A percentile compares a stretch with the other conserved stretches of the same genome.
phyloP scores from a whole-genome alignment of 1,284 basidiomycete species.

The Marasmius sp. region DNA sequence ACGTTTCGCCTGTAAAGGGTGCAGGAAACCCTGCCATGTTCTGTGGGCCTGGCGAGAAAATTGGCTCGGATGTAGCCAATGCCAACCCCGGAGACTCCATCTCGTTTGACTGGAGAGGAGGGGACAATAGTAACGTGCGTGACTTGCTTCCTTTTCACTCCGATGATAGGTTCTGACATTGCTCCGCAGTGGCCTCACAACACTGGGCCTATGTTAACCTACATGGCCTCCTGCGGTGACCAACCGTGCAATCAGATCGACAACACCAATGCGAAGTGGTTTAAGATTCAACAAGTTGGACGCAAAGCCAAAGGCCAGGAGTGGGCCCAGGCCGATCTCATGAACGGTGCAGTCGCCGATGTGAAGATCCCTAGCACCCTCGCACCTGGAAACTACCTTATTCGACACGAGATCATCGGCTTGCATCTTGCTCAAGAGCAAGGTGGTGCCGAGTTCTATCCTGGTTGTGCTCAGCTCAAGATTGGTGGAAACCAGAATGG shows the following conservation, averaged over 20 bases:
- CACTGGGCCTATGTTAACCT: conserved; percentile 70
- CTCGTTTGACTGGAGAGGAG: conserved; percentile 59
- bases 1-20: conserved; percentile 62
- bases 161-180: neutral
- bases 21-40: conserved; percentile 56
- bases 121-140: conserved; percentile 47
- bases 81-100: conserved; percentile 66
- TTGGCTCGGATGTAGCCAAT: conserved; percentile 50
- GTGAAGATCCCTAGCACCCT: conserved; percentile 56
- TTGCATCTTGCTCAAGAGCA: conserved; percentile 53
- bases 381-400: conserved; percentile 62
- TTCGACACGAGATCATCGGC: conserved; percentile 73
- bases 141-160: conserved; percentile 2
- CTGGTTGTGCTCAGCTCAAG: conserved; percentile 62
- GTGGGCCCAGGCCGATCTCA: conserved; percentile 38
- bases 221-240: conserved; percentile 63
- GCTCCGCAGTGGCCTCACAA: conserved; percentile 66
- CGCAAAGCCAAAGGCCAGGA: conserved; percentile 37
- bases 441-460: conserved; percentile 73
- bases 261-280: conserved; percentile 59
- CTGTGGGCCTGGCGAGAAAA: conserved; percentile 60
- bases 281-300: conserved; percentile 55
- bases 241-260: conserved; percentile 62
- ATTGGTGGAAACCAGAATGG: conserved; percentile 54
- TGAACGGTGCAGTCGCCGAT: conserved; percentile 34